Evolutionary conservation across 163 green algal genomes (phyloP), one percentile per base, ranked within the genome.

Genomic region (Coccomyxa subellipsoidea): DNA sequence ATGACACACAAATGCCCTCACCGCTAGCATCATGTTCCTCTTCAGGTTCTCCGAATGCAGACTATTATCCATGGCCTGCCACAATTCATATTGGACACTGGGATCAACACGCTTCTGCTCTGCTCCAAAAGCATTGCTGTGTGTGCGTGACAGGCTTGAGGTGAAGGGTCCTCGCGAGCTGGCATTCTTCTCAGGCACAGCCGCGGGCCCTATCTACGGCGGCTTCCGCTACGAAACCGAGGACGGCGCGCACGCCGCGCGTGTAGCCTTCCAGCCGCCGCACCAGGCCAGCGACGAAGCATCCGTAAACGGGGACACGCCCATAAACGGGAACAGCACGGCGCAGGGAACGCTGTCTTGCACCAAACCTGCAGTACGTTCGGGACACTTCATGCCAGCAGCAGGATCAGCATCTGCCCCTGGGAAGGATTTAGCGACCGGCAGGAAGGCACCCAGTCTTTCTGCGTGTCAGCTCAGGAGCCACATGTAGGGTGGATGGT

Each of bases 151-250:
- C 84, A 89, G 83, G 39, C 79, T 91, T 71, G 85, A 92, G 80
- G 92, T 96, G 31, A 77, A 89, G 6, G 93, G 91, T 0, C 38
- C 90, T 7, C 77, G 93, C 0, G 90, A 96, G 86, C 88, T 96
- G 25, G 31, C 15, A 7, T 95, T 96, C 80, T 96, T 94, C 76
- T 83, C 85, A 4, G 93, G 93, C 21, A 80, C 80, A 0, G 93
- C 90, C 0, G 80, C 54, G 0, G 92, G 93, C 8, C 54, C 37
- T 29, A 59, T 88, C 34, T 85, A 81, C 59, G 18, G 38, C 0
- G 87, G 87, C 15, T 91, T 92, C 75, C 32, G 78, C 27, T 84
- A 84, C 72, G 71, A 72, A 27, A 40, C 78, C 18, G 78, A 96
- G 76, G 35, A 29, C 6, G 92, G 92, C 0, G 90, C 92, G 2